Base-by-base conservation (phyloP, 495 filamentous ascomycete genomes). In the Annulohypoxylon nitens region DNA sequence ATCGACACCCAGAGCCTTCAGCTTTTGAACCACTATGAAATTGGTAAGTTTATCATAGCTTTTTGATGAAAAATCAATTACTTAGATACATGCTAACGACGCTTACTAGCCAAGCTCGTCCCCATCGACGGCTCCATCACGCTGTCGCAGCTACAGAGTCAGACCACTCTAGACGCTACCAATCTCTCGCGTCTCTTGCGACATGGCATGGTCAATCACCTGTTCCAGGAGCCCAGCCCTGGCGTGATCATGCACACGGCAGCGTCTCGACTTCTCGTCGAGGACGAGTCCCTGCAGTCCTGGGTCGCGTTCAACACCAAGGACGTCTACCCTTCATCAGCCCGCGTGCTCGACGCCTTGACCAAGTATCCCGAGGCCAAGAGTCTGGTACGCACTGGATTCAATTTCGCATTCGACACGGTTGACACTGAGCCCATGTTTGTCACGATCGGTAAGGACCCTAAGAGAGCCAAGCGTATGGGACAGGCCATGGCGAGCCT, bases 221-320 rank as follows among this genome's bases (percentile, higher is more conserved):
- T 90, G 64, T 91, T 91, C 81, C 73, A 78, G 16, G 88, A 90
- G 61, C 83, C 85, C 3, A 61, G 63, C 16, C 84, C 83, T 0
- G 85, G 83, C 2, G 64, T 83, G 5, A 83, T 91, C 54, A 83
- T 81, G 4, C 89, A 90, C 76, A 88, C 87, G 26, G 82, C 85
- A 11, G 80, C 80, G 0, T 86, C 83, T 0, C 81, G 79, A 33
- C 61, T 82, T 4, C 81, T 89, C 0, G 83, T 82, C 34, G 79
- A 84, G 55, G 82, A 85, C 51, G 61, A 69, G 7, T 57, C 77
- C 30, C 76, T 88, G 57, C 78, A 82, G 33, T 78, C 83, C 41
- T 89, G 86, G 86, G 66, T 88, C 25, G 83, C 84, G 7, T 84
- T 86, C 76, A 83, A 84, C 65, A 75, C 77, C 16, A 86, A 88